Evolutionary conservation across 805 yeast genomes (phyloP), one percentile per base, ranked within the genome.

Genomic region (baker's yeast (Saccharomyces cerevisiae)): DNA sequence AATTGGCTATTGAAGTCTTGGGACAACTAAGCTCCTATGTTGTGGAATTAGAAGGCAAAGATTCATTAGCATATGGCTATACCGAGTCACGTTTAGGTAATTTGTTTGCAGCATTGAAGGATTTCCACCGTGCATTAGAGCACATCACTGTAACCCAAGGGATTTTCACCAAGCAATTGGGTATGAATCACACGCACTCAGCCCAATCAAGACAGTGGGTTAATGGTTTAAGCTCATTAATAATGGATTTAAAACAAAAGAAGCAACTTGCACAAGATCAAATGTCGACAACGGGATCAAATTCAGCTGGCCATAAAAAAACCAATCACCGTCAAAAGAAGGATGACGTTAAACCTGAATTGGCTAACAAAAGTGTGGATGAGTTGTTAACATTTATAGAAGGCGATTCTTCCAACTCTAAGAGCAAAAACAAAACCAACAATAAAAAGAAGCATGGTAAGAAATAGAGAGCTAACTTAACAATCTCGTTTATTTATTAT

Each of bases 361-460:
- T 87, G 57, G 84, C 87, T 6, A 71, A 75, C 52, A 79, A 83
- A 69, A 81, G 89, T 21, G 79, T 87, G 52, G 92, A 85, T 52
- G 95, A 86, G 56, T 76, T 88, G 55, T 73, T 88, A 70, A 76
- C 77, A 56, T 88, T 82, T 64, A 85, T 88, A 63, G 85, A 84
- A 67, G 92, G 92, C 51, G 65, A 64, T n/a, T 51, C 57, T 13
- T 52, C 61, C 24, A 56, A 60, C 24, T 56, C 67, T 17, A 68
- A 68, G 50, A 69, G 71, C 60, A 69, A 72, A 59, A 65, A 62
- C 47, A 59, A 62, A 46, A 28, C 55, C 8, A 57, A 59, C 26
- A 56, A 55, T 17, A 66, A 56, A 47, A 63, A 63, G 55, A 68
- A 67, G 57, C 52, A 53, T 29, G 58, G 57, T 50, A 66, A 59